Conservation (phyloP, 352 stramenopile species). For the Phytophthora macrochlamydospora region DNA sequence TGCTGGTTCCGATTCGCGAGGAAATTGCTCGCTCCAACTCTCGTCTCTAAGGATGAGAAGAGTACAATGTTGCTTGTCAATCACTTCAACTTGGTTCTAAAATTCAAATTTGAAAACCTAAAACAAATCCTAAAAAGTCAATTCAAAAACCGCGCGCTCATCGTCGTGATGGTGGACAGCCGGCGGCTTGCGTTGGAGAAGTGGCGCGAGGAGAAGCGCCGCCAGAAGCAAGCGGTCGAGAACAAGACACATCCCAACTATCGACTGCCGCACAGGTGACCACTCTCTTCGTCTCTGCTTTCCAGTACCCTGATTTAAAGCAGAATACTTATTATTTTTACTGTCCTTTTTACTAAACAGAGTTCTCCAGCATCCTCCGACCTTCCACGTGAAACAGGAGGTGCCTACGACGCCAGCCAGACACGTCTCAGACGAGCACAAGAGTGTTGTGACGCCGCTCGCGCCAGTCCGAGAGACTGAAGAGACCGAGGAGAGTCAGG, state of each 20-base stretch:
- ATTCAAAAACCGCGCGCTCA: too few relatives aligned
- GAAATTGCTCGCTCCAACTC: slow-evolving; percentile 37
- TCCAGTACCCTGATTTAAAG: not conserved
- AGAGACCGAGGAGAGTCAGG: slow-evolving; percentile 5
- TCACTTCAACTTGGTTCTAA: not conserved
- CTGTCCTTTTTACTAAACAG: slow-evolving; percentile 9
- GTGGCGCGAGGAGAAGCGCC: slow-evolving; percentile 60
- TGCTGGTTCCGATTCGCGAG: slow-evolving; percentile 65
- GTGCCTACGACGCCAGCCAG: not conserved
- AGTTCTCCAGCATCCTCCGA: not conserved
- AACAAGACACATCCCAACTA: slow-evolving; percentile 1
- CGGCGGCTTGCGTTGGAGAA: slow-evolving; percentile 65
- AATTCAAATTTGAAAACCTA: slow-evolving; percentile 9
- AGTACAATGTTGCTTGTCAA: not conserved
- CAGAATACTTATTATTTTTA: not conserved
- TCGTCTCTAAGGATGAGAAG: slow-evolving; percentile 29
- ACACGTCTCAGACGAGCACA: slow-evolving; percentile 5
- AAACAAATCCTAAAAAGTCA: too few relatives aligned
- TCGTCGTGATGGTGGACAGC: slow-evolving; percentile 49
- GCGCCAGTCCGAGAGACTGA: slow-evolving; percentile 20
- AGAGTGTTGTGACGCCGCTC: not conserved
- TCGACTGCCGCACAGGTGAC: slow-evolving; percentile 22
- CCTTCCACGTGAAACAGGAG: not conserved
- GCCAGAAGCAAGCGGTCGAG: slow-evolving; percentile 21
- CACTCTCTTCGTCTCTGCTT: not conserved